These are phyloP conservation scores for Plasmodium inui DNA, from an alignment of 169 alveolate genomes.

Conservation along the genomic window DNA sequence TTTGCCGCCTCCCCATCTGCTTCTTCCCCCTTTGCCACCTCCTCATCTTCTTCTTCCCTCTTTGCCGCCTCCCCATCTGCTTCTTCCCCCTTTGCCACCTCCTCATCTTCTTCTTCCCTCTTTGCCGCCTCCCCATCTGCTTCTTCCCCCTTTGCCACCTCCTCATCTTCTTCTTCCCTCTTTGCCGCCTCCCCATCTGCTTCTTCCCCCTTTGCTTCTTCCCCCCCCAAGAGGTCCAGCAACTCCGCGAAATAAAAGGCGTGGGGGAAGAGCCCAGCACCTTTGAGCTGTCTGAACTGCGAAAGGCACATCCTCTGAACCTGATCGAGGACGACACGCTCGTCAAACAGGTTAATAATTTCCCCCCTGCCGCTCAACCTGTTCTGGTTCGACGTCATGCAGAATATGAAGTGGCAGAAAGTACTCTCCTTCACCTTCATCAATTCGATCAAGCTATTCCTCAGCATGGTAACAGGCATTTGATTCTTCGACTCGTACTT, in stretches of 20 bases:
- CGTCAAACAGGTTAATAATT: background rate
- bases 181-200: background rate
- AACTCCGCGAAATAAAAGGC: constrained; percentile 23
- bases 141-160: background rate
- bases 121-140: background rate
- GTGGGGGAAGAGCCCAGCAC: constrained; percentile 26
- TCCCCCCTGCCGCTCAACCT: background rate
- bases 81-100: too few relatives aligned
- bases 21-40: background rate
- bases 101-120: background rate
- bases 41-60: background rate
- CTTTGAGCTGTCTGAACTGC: constrained; percentile 8
- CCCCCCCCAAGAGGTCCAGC: background rate
- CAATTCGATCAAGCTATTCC: constrained; percentile 39
- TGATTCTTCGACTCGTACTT: constrained; percentile 24
- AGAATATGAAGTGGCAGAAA: constrained; percentile 53
- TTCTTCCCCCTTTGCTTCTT: background rate
- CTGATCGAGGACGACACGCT: constrained; percentile 5
- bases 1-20: background rate
- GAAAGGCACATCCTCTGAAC: constrained; percentile 4
- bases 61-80: background rate
- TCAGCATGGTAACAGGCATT: constrained; percentile 43
- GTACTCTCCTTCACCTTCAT: constrained; percentile 9
- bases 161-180: background rate
- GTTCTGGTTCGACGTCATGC: constrained; percentile 16